Evolutionary conservation across 805 yeast genomes (phyloP).

Genomic region (Pichia thaimueangensis): DNA sequence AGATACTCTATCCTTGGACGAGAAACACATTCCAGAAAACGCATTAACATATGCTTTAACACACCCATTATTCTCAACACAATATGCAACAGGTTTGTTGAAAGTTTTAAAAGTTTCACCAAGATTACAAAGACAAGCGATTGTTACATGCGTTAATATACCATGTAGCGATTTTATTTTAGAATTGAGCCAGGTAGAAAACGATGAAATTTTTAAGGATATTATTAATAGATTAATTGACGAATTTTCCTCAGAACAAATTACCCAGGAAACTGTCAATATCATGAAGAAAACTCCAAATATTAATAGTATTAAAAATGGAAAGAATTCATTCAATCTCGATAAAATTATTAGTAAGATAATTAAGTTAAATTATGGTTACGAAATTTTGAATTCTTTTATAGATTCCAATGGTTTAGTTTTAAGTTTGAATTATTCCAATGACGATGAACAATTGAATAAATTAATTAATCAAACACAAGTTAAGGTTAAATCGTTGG

Average conservation of each 20-base stretch:
- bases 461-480: constrained; percentile 44
- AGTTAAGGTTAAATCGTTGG: constrained; percentile 29
- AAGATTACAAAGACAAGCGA: constrained; percentile 71
- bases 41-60: constrained; percentile 70
- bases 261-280: constrained; percentile 42
- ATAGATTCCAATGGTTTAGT: constrained; percentile 67
- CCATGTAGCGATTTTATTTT: constrained; percentile 55
- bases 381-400: constrained; percentile 55
- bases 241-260: constrained; percentile 56
- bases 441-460: constrained; percentile 38
- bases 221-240: constrained; percentile 58
- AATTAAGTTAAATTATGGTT: constrained; percentile 43
- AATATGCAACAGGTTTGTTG: constrained; percentile 50
- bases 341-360: constrained; percentile 42
- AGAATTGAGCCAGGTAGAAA: constrained; percentile 50
- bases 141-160: constrained; percentile 69
- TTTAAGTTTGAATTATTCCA: constrained; percentile 53
- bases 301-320: constrained; percentile 15
- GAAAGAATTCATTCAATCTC: constrained; percentile 28
- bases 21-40: constrained; percentile 43
- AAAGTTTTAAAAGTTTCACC: constrained; percentile 43
- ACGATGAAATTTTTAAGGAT: constrained; percentile 62
- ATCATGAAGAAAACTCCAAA: constrained; percentile 26
- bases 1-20: constrained; percentile 18
- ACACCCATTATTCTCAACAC: constrained; percentile 77